Evolutionary conservation across 148 eudicot genomes (phyloP), one percentile per base, ranked within the genome.

Genomic region (Linanthus parryae): DNA sequence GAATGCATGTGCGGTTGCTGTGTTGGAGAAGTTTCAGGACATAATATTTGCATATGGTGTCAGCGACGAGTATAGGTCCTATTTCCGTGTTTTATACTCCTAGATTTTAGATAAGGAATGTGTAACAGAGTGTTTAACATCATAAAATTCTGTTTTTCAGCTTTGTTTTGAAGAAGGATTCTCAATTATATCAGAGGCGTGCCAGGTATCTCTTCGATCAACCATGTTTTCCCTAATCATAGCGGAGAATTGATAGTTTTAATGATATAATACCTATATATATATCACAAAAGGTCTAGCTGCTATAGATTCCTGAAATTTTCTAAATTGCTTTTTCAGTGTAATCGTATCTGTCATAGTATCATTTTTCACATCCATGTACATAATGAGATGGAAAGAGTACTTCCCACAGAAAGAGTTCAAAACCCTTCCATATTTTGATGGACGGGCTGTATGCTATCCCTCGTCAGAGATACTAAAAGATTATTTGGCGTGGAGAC

Each of bases 401-500:
- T 81, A 70, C 53, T 87, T 92, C 57, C 83, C 94, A 3, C 48
- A 66, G 13, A 84, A 61, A 48, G 83, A 81, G 62, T 67, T 92
- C 69, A 79, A 58, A 44, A 52, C 62, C 63, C 44, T 75, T 39
- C 94, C 99, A n/a, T 77, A 65, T 58, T 92, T 87, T 72, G 96
- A 92, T 76, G 99, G 87, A 22, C 76, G 88, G 26, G 88, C 89
- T 57, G 84, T 87, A 58, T 88, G 95, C 72, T 92, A 82, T 58
- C 90, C 99, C 25, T 79, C 94, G 41, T 19, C 55, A 25, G 59
- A 71, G 68, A 88, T 87, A 75, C 77, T 92, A 58, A 66, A 44
- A 46, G 94, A 84, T 74, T 92, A 92, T 58, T 56, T 92, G 25
- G 73, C 91, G 44, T 92, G 99, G 99, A 81, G 96, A 77, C 96